These are phyloP conservation scores for Saccharomyces hybrid DNA, from an alignment of 1,139 yeast species.

Conservation along the genomic window DNA sequence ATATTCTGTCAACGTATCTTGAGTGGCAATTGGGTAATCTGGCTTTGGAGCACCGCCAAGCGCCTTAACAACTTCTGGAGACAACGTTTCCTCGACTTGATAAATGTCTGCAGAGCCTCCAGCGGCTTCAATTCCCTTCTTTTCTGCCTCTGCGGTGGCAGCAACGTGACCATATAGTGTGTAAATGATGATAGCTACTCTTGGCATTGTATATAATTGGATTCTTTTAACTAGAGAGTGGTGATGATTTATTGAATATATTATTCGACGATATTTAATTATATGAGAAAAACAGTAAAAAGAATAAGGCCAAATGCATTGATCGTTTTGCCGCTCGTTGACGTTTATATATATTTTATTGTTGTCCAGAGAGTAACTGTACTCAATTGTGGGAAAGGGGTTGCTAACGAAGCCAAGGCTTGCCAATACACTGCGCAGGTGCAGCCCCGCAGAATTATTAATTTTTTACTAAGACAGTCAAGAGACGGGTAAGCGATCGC, in stretches of 20 bases:
- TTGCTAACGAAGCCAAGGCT: not conserved
- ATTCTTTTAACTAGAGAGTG: not conserved
- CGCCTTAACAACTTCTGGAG: constrained; percentile 48
- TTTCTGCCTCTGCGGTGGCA: constrained; percentile 57
- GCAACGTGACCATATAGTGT: constrained; percentile 76
- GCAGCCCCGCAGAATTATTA: not conserved
- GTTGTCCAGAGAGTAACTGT: not conserved
- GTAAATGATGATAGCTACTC: constrained; percentile 58
- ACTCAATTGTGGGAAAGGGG: not conserved
- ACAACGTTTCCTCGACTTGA: constrained; percentile 75
- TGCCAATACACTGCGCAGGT: not conserved
- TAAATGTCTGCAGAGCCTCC: constrained; percentile 66
- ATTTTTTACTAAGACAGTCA: not conserved
- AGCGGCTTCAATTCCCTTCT: constrained; percentile 62
- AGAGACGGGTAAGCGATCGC: not conserved
- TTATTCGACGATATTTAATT: too few relatives aligned
- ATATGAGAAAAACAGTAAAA: not conserved
- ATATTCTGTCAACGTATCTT: constrained; percentile 49
- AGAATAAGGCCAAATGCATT: not conserved
- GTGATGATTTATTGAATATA: not conserved
- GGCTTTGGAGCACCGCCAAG: constrained; percentile 66
- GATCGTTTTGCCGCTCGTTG: not conserved
- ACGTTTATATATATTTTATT: not conserved
- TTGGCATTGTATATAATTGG: constrained; percentile 15
- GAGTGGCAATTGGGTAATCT: constrained; percentile 60